Conservation (phyloP, 2,329 filamentous ascomycete species). For the Westerdykella ornata region DNA sequence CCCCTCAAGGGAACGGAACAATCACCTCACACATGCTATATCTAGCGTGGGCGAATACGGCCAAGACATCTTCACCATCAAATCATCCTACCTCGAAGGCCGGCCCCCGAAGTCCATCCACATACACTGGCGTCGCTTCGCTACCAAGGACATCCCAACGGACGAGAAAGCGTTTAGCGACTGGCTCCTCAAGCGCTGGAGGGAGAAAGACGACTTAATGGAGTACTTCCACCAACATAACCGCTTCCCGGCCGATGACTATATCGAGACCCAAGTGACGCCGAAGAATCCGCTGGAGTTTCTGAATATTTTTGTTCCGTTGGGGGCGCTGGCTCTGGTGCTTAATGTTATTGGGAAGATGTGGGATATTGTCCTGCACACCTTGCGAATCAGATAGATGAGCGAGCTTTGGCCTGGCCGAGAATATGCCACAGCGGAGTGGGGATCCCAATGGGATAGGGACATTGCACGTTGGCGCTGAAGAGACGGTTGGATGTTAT, state of each 20-base stretch:
- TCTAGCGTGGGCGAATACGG: slow-evolving; percentile 56
- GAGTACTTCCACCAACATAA: slow-evolving; percentile 68
- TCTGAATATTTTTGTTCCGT: slow-evolving; percentile 41
- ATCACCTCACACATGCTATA: slow-evolving; percentile 8
- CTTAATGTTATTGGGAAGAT: slow-evolving; percentile 25
- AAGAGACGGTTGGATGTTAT: too few relatives aligned
- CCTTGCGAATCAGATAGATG: slow-evolving; percentile 7
- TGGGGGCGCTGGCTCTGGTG: slow-evolving; percentile 33
- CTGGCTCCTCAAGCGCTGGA: slow-evolving; percentile 81
- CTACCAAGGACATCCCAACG: slow-evolving; percentile 70
- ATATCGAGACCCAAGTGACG: slow-evolving; percentile 43
- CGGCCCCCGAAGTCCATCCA: slow-evolving; percentile 89
- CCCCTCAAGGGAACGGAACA: not conserved
- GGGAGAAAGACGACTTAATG: slow-evolving; percentile 82
- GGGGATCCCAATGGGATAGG: too few relatives aligned
- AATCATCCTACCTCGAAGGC: slow-evolving; percentile 81
- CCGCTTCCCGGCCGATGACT: slow-evolving; percentile 67
- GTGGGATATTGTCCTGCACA: slow-evolving; percentile 17
- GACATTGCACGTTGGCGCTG: too few relatives aligned
- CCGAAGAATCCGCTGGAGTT: slow-evolving; percentile 38
- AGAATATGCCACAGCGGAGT: too few relatives aligned
- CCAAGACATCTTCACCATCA: slow-evolving; percentile 79
- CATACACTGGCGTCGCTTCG: slow-evolving; percentile 90
- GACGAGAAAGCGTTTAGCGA: slow-evolving; percentile 66
- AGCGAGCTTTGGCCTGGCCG: too few relatives aligned